phyloP scores from a whole-genome alignment of 2,329 filamentous ascomycete genomes.

The Fusarium robinianum region DNA sequence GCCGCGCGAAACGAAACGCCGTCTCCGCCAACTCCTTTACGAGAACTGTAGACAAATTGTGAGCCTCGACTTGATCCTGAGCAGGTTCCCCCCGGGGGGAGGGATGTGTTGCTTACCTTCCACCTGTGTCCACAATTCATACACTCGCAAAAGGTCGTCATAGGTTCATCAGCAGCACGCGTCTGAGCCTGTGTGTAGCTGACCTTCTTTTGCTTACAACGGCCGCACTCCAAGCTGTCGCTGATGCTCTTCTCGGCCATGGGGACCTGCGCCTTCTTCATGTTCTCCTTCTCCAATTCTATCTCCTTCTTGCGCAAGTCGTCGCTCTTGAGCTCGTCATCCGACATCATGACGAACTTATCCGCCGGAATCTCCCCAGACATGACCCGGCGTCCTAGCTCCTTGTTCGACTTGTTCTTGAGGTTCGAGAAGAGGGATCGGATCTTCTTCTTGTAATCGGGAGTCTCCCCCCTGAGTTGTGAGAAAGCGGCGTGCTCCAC shows the following conservation, averaged over 20 bases:
- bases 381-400: conserved; percentile 76
- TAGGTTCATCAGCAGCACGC: conserved; percentile 90
- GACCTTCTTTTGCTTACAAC: conserved; percentile 92
- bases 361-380: conserved; percentile 71
- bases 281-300: conserved; percentile 85
- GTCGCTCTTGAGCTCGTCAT: conserved; percentile 88
- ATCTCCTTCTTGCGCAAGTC: conserved; percentile 77
- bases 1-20: conserved; percentile 28
- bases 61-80: conserved; percentile 1
- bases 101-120: conserved; percentile 59
- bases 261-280: conserved; percentile 95
- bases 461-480: conserved; percentile 69
- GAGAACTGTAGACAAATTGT: conserved; percentile 31
- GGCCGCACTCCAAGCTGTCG: conserved; percentile 84
- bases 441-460: conserved; percentile 84
- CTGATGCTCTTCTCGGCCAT: conserved; percentile 90
- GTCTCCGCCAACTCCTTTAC: conserved; percentile 18
- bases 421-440: conserved; percentile 93
- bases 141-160: conserved; percentile 77
- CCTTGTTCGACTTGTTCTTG: conserved; percentile 86
- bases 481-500: conserved; percentile 79
- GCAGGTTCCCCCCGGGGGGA: background rate
- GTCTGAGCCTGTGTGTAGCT: conserved; percentile 97
- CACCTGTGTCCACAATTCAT: conserved; percentile 71
- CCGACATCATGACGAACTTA: conserved; percentile 82